Evolutionary conservation across 1,284 basidiomycete species (phyloP).

Genomic region (Tremellales sp.): DNA sequence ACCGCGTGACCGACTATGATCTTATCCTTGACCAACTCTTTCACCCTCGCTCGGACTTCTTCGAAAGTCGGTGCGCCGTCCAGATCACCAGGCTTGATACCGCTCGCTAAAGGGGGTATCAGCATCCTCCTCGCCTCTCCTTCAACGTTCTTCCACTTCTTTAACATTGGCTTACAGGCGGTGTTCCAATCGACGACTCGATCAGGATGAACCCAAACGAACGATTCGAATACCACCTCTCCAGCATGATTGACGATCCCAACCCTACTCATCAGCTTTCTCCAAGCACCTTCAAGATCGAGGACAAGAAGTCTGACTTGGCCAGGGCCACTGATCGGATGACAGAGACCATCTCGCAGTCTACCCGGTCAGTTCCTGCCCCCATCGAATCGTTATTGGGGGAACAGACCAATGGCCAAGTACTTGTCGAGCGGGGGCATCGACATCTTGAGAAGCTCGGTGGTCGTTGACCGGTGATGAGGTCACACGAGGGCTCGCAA

Average conservation of each 20-base stretch:
- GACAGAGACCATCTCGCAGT: constrained; percentile 42
- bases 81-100: constrained; percentile 50
- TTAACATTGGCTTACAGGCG: constrained; percentile 36
- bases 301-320: constrained; percentile 18
- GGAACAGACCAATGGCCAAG: constrained; percentile 27
- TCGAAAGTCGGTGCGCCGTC: constrained; percentile 66
- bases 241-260: constrained; percentile 53
- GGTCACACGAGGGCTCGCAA: too few species aligned
- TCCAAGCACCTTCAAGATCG: background rate
- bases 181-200: constrained; percentile 54
- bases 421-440: constrained; percentile 26
- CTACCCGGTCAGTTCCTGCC: too few species aligned
- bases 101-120: constrained; percentile 38
- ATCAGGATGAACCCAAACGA: constrained; percentile 50
- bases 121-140: background rate
- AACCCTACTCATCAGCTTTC: constrained; percentile 20
- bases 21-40: constrained; percentile 68
- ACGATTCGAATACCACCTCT: constrained; percentile 49
- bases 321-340: constrained; percentile 18
- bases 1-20: constrained; percentile 90
- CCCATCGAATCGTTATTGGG: background rate
- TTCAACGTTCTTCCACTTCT: background rate
- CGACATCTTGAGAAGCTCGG: background rate
- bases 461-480: too few species aligned
- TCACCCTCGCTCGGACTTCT: constrained; percentile 69